A percentile compares a stretch with the other conserved stretches of the same genome.
phyloP scores from a whole-genome alignment of 225 moss, liverwort and hornwort species.

The Thuidium tamariscinum region DNA sequence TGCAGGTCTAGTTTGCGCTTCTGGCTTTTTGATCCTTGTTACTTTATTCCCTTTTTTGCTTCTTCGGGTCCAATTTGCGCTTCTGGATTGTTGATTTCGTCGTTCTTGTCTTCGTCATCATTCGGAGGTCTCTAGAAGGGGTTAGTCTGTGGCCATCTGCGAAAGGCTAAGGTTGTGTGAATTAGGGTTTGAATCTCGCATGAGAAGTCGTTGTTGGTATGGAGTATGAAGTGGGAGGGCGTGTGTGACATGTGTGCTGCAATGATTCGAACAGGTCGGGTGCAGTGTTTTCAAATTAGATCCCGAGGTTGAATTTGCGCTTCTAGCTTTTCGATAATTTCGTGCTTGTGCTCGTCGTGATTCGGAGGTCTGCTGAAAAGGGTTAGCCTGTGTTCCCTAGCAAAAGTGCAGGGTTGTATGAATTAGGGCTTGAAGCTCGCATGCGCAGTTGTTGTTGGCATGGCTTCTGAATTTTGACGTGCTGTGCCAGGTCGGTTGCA shows the following conservation, averaged over 20 bases:
- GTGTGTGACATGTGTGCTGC: neutral
- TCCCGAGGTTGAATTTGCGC: neutral
- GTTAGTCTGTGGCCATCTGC: neutral
- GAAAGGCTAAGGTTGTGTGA: neutral
- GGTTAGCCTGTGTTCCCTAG: neutral
- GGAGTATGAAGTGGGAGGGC: neutral
- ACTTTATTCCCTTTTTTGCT: neutral
- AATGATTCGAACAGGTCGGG: neutral
- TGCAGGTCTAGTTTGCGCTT: too few species aligned
- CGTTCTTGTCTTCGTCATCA: neutral
- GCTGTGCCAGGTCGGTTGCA: conserved; percentile 57
- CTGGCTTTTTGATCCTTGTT: neutral
- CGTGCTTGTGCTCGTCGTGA: neutral
- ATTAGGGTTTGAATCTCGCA: neutral
- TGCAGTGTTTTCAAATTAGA: neutral
- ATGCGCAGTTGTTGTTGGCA: neutral
- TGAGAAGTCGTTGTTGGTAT: neutral
- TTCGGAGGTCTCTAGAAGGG: neutral
- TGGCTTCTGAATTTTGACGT: neutral
- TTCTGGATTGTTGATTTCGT: neutral
- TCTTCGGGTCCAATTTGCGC: neutral
- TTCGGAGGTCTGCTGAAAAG: neutral
- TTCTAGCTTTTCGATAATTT: neutral
- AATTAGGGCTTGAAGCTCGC: neutral
- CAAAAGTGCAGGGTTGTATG: neutral